Base-by-base conservation (phyloP, 2,329 filamentous ascomycete genomes). In the Penicillium expansum region DNA sequence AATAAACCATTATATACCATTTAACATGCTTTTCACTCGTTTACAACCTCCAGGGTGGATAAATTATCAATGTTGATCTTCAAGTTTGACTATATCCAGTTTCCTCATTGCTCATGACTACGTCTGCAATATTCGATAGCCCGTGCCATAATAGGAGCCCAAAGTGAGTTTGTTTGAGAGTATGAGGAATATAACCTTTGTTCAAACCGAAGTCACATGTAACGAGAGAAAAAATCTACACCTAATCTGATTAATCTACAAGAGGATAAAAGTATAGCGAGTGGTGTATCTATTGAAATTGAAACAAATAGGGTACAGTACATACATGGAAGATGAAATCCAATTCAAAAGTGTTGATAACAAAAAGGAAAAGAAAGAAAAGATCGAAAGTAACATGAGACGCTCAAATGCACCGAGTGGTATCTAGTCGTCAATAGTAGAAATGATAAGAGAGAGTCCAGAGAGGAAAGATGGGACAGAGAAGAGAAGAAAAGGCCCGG, bases 351-450 rank as follows among this genome's bases (percentile, higher is more conserved):
- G 18, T 32, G n/a, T 22, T 27, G 24, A 13, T 30, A 22, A 24
- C 37, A 43, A 37, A 50, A 30, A 35, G 20, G 14, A 55, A 47
- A 58, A 37, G 8, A 44, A 7, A 52, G 41, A 58, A 30, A 51
- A 43, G 41, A 52, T 41, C 55, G 52, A 48, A 52, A 48, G 55
- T 33, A 33, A 58, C 44, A 48, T 49, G 27, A 60, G 59, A 66
- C 64, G 64, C 64, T 66, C 62, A 62, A 63, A 66, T 66, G 64
- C 64, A 65, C 62, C 64, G 58, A 55, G 57, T 66, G 64, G 64
- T 66, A 66, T 66, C 63, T 65, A 58, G 60, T 66, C 64, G 58
- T 66, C 49, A 65, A 62, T 22, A 57, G 45, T 54, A 44, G 38
- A 48, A 49, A 54, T 43, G 52, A 58, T 35, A 42, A 37, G 10